Percentiles rank a stretch among this genome's conserved stretches.
phyloP scores from a whole-genome alignment of 1,139 yeast genomes.

The Pichia sp. region DNA sequence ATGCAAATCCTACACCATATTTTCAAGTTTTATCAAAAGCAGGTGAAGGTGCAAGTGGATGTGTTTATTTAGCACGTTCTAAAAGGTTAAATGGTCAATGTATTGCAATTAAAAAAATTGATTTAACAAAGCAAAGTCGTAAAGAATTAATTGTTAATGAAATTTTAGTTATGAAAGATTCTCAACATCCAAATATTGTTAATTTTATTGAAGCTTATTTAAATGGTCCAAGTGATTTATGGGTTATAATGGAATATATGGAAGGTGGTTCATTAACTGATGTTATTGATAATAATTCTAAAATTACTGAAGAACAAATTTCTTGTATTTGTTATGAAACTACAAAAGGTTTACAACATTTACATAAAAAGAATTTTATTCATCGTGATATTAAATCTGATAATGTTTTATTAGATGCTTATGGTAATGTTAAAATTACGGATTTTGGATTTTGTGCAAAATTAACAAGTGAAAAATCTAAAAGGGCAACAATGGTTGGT shows the following conservation, averaged over 20 bases:
- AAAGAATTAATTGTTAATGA: conserved; percentile 93
- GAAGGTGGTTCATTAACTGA: conserved; percentile 88
- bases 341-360: conserved; percentile 81
- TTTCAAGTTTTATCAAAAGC: conserved; percentile 89
- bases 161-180: conserved; percentile 90
- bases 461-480: conserved; percentile 83
- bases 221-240: conserved; percentile 54
- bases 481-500: conserved; percentile 98
- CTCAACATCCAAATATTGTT: conserved; percentile 87
- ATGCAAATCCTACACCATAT: conserved; percentile 74
- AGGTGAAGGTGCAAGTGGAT: conserved; percentile 99
- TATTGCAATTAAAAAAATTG: conserved; percentile 95
- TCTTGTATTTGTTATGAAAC: conserved; percentile 89
- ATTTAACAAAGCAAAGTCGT: conserved; percentile 84
- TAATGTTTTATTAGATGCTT: conserved; percentile 78
- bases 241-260: conserved; percentile 97
- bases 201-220: conserved; percentile 86
- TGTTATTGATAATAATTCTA: conserved; percentile 73
- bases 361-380: conserved; percentile 86
- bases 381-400: conserved; percentile 96
- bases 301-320: conserved; percentile 68
- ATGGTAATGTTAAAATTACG: conserved; percentile 89
- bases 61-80: conserved; percentile 83
- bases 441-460: conserved; percentile 98
- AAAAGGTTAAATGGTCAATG: conserved; percentile 43